Evolutionary conservation across 257 asterid genomes (phyloP).

Genomic region (Echium plantagineum): DNA sequence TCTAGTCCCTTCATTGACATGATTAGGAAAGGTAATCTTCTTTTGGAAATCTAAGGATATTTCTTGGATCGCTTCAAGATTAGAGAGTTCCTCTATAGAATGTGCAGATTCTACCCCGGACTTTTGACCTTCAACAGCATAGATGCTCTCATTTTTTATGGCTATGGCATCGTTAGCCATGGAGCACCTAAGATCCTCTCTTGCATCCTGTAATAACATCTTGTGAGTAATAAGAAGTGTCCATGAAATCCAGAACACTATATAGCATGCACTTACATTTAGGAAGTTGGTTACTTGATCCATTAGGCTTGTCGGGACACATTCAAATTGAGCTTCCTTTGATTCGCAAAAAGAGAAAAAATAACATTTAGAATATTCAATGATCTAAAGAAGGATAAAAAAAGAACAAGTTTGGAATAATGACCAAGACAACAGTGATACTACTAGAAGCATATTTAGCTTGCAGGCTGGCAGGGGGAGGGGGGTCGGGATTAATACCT

Average conservation of each 20-base stretch:
- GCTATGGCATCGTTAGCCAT: constrained; percentile 86
- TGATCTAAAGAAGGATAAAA: neutral
- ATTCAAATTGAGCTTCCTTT: constrained; percentile 72
- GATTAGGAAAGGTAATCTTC: constrained; percentile 55
- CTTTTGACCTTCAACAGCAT: constrained; percentile 20
- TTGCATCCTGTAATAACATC: constrained; percentile 37
- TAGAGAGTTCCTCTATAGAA: constrained; percentile 24
- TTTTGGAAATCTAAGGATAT: constrained; percentile 61
- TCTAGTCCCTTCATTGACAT: constrained; percentile 36
- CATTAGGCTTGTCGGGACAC: constrained; percentile 71
- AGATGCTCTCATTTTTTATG: constrained; percentile 57
- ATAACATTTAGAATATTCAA: constrained; percentile 10
- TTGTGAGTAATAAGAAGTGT: constrained; percentile 21
- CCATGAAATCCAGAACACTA: constrained; percentile 3
- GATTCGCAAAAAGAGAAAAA: constrained; percentile 12
- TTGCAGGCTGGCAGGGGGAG: no score
- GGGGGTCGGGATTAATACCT: no score
- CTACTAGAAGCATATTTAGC: neutral
- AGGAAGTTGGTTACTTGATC: constrained; percentile 70
- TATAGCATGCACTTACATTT: constrained; percentile 42
- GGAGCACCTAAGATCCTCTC: constrained; percentile 79
- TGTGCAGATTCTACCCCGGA: constrained; percentile 17
- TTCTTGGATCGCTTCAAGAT: constrained; percentile 24
- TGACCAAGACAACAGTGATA: neutral
- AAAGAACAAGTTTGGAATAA: neutral